Percentiles rank a stretch among this genome's conserved stretches.
These are phyloP conservation scores for Crithidia sp. DNA, from an alignment of 208 protist species.

Conservation along the genomic window DNA sequence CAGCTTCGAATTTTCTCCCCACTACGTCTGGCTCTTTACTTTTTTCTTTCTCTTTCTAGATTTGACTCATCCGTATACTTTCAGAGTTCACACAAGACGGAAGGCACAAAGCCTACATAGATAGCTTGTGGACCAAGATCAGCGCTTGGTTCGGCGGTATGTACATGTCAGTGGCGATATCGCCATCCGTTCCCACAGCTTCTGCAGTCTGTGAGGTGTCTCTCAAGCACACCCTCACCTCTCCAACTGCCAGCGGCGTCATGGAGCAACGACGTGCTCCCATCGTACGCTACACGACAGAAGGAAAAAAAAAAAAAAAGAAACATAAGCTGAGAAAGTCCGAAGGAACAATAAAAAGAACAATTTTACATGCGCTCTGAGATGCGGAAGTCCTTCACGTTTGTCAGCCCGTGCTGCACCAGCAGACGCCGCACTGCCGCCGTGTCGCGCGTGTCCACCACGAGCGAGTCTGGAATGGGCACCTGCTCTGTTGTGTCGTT, in stretches of 20 bases:
- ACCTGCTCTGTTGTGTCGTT: slow-evolving; percentile 66
- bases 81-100: too few species aligned
- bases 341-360: slow-evolving; percentile 1
- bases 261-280: too few species aligned
- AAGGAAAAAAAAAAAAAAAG: slow-evolving; percentile 17
- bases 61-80: too few species aligned
- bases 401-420: slow-evolving; percentile 62
- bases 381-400: slow-evolving; percentile 55
- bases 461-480: slow-evolving; percentile 69
- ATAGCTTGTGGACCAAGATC: too few species aligned
- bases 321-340: not conserved
- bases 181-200: too few species aligned
- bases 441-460: slow-evolving; percentile 52
- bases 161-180: slow-evolving; percentile 6
- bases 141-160: not conserved
- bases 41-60: too few species aligned
- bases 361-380: slow-evolving; percentile 12
- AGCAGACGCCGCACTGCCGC: slow-evolving; percentile 63
- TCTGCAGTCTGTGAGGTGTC: too few species aligned
- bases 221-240: too few species aligned
- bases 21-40: too few species aligned
- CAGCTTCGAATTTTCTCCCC: too few species aligned
- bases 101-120: too few species aligned
- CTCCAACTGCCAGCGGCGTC: too few species aligned
- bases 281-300: not conserved